phyloP scores from a whole-genome alignment of 225 moss, liverwort and hornwort species.

The Marchantia paleacea region DNA sequence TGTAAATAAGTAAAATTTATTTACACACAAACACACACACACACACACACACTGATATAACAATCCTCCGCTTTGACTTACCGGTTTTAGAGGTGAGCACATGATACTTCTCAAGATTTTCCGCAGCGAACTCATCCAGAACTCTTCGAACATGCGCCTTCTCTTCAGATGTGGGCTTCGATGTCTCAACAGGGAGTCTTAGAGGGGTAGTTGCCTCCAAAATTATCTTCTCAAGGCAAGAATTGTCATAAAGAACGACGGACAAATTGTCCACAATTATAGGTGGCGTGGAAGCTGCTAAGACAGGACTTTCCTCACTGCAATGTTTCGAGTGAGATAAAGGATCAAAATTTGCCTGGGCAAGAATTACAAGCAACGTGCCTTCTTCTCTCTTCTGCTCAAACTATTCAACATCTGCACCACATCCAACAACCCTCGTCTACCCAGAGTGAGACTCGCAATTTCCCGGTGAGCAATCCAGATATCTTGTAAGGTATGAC shows the following conservation, averaged over 20 bases:
- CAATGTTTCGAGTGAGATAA: slow-evolving; percentile 11
- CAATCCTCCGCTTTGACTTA: slow-evolving; percentile 10
- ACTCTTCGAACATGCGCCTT: slow-evolving; percentile 49
- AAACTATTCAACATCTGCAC: too few relatives aligned
- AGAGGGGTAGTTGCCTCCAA: slow-evolving; percentile 59
- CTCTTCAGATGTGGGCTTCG: slow-evolving; percentile 45
- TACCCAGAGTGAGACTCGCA: too few relatives aligned
- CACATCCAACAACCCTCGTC: too few relatives aligned
- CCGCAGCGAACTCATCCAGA: slow-evolving; percentile 57
- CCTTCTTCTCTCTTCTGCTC: too few relatives aligned
- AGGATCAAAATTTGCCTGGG: background rate
- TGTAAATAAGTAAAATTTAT: background rate
- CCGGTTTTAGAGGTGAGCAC: slow-evolving; percentile 62
- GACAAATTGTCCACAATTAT: slow-evolving; percentile 63
- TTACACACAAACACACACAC: too few relatives aligned
- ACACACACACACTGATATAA: background rate
- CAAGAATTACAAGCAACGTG: background rate
- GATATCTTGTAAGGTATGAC: too few relatives aligned
- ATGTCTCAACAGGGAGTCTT: slow-evolving; percentile 34
- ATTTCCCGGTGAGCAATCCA: too few relatives aligned
- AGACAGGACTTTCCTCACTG: slow-evolving; percentile 64
- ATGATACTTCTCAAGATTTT: slow-evolving; percentile 73
- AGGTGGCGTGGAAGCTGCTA: slow-evolving; percentile 42
- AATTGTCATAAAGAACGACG: slow-evolving; percentile 64
- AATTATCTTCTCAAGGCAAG: slow-evolving; percentile 64